Percentiles rank a stretch among this genome's conserved stretches.
These are phyloP conservation scores for Fragilariopsis cylindrus DNA, from an alignment of 108 stramenopile species.

Conservation along the genomic window DNA sequence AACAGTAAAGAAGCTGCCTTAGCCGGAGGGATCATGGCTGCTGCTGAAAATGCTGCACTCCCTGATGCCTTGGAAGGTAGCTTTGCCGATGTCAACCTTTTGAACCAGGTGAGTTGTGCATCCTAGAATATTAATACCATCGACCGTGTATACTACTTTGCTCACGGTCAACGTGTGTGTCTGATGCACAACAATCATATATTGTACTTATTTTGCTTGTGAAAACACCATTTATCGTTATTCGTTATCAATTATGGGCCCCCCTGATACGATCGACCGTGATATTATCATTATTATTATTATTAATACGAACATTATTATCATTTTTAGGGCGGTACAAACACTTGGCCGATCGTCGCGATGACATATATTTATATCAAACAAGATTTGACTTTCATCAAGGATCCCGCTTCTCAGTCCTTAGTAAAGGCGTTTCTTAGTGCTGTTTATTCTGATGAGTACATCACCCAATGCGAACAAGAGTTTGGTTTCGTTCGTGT, in stretches of 20 bases:
- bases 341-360: conserved; percentile 85
- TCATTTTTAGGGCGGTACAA: conserved; percentile 23
- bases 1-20: conserved; percentile 51
- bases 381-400: conserved; percentile 54
- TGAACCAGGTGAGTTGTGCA: conserved; percentile 44
- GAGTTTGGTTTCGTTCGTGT: conserved; percentile 52
- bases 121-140: neutral
- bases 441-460: conserved; percentile 44
- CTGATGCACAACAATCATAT: neutral
- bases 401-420: conserved; percentile 35
- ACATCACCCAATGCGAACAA: conserved; percentile 37
- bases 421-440: conserved; percentile 57
- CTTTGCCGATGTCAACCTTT: conserved; percentile 53
- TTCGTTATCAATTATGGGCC: neutral
- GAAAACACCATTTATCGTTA: neutral
- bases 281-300: neutral
- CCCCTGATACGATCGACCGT: no score
- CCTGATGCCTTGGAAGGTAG: conserved; percentile 54
- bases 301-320: neutral
- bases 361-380: conserved; percentile 82
- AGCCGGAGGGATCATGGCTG: conserved; percentile 59
- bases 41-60: conserved; percentile 38
- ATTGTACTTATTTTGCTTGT: conserved; percentile 5
- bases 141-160: neutral
- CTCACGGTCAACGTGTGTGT: neutral